These are phyloP conservation scores for Batkoa obscura DNA, from an alignment of 371 early-diverging fungal genomes.

Conservation along the genomic window DNA sequence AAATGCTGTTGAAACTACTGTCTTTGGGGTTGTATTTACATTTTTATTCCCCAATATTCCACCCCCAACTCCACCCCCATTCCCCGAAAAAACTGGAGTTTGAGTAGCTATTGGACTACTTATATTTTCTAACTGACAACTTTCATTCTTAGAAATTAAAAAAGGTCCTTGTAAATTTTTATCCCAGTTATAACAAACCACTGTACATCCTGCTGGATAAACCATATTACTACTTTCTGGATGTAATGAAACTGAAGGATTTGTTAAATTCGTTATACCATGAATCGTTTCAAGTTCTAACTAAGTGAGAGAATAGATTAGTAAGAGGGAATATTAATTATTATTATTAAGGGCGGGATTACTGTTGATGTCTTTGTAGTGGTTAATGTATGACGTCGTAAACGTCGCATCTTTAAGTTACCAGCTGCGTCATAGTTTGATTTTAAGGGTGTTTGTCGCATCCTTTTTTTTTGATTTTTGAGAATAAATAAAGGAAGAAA, in stretches of 20 bases:
- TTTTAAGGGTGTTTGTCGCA: not conserved
- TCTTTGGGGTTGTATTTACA: conserved; percentile 5
- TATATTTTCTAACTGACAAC: not conserved
- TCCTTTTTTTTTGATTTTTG: too few relatives aligned
- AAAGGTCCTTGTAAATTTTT: conserved; percentile 44
- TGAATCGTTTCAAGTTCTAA: conserved; percentile 38
- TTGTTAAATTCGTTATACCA: conserved; percentile 33
- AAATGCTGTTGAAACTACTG: conserved; percentile 33
- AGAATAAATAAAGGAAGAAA: too few relatives aligned
- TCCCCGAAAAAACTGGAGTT: not conserved
- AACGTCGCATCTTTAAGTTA: not conserved
- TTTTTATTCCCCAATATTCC: not conserved
- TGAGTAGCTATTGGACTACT: too few relatives aligned
- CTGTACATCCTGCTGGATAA: conserved; percentile 54
- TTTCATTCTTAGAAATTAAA: conserved; percentile 11
- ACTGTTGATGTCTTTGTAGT: not conserved
- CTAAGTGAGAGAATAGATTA: conserved; percentile 12
- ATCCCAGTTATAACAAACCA: conserved; percentile 48
- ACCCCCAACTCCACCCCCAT: conserved; percentile 5
- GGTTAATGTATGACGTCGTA: not conserved
- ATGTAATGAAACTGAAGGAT: conserved; percentile 33
- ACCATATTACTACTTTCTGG: conserved; percentile 35
- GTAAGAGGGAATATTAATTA: not conserved
- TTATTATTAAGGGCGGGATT: not conserved
- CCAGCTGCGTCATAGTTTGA: not conserved